Evolutionary conservation across 2,329 filamentous ascomycete species (phyloP), one percentile per base, ranked within the genome.

Genomic region (Pseudogymnoascus sp.): DNA sequence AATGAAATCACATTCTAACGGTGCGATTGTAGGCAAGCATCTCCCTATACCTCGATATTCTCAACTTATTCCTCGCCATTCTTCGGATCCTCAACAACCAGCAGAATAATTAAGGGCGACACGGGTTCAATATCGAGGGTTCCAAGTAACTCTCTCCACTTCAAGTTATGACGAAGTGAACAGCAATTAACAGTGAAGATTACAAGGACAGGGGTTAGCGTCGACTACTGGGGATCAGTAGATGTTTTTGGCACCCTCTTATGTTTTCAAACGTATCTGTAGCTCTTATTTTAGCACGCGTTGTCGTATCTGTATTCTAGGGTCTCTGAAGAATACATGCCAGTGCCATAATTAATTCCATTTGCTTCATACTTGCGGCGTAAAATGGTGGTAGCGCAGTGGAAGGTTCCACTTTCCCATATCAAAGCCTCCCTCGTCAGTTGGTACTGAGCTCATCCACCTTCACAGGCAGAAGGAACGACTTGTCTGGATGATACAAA

Each of bases 51-150:
- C 83, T 99, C 59, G 93, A 97, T 75, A 87, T 97, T 67, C 91
- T 97, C 80, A 99, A 99, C 82, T 77, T 99, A 68, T 99, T 99
- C 85, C 81, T 99, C 68, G 89, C 91, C 61, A 99, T 99, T 72
- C 81, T 99, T 72, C 84, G 94, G 72, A 97, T 99, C 70, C 81
- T 99, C 72, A 99, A 99, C 82, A 95, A 89, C 79, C 91, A 96
- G 82, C 88, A 86, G 73, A 93, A 96, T 77, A 95, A 97, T 82
- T 97, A 86, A 60, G 23, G 7, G 14, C 2, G 49, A 9, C 49
- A 28, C 33, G 14, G 14, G 4, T 52, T 28, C 23, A 55, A 52
- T 30, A 30, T 52, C 25, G 5, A 14, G 49, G 28, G 28, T 55
- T 55, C 1, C 49, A 55, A 33, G 28, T 12, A 33, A 55, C 28